Evolutionary conservation across 1,284 basidiomycete genomes (phyloP), one percentile per base, ranked within the genome.

Genomic region (Gymnopus androsaceus): DNA sequence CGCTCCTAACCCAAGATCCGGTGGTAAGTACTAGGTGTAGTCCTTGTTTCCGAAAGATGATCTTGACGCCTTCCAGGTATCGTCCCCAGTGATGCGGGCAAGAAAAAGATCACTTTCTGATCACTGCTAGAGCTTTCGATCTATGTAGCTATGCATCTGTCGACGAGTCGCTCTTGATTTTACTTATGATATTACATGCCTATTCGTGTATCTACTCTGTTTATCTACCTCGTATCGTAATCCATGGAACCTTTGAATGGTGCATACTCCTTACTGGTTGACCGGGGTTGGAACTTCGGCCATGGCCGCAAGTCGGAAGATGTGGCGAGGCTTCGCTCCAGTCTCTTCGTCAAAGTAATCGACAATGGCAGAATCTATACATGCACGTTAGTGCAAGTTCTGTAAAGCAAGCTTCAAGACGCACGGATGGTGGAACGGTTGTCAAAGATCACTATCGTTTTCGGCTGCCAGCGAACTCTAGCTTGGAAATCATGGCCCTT

Each of bases 261-360:
- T 33, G 37, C n/a, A 9, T 38, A 7, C 7, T 33, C 19, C 9
- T 33, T n/a, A 50, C 30, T 27, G n/a, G 17, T 19, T 21, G 5
- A 61, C 58, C n/a, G 63, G 56, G 15, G 62, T 54, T n/a, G 63
- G 61, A 12, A 54, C 61, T 42, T 64, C 63, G 2, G 63, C 61
- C 61, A 64, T 64, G 1, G 59, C 59, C 30, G 63, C 63, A 21
- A 64, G 51, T 17, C 63, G 58, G 54, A 64, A 64, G 30, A 64
- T 63, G 21, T 63, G 63, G 0, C 61, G 55, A 12, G 61, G 57
- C 36, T 63, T 61, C 3, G 61, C 58, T 0, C 55, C 58, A 46
- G 50, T 53, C 21, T 59, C 58, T 28, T 62, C 63, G 34, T 64
- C 63, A 19, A 64, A 58, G 27, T 64, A 64, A 41, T 64, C 63